Conservation (phyloP, 441 rosid genomes). For the Pelargonium cotyledonis region DNA sequence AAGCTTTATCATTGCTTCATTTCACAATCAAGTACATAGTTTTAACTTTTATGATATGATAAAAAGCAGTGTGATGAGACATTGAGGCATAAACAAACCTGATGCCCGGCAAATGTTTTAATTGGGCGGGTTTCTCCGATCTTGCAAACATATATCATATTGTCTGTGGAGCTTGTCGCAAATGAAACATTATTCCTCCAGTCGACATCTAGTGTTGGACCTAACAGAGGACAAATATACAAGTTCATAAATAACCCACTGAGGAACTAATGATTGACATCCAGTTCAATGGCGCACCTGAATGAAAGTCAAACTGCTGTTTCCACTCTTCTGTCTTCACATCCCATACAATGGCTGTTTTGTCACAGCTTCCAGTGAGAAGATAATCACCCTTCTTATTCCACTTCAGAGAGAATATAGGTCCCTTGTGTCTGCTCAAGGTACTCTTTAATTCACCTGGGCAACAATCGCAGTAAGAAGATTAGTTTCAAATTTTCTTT, state of each 20-base stretch:
- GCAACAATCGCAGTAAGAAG: no score
- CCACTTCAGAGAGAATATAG: conserved; percentile 96
- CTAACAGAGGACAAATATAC: conserved; percentile 29
- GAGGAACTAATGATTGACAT: conserved; percentile 2
- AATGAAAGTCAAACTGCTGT: conserved; percentile 89
- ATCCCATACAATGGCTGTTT: conserved; percentile 97
- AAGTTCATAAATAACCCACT: conserved; percentile 10
- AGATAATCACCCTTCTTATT: conserved; percentile 98
- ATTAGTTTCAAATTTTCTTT: no score
- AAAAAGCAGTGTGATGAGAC: not conserved
- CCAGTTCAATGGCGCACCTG: conserved; percentile 40
- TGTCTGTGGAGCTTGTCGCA: conserved; percentile 92
- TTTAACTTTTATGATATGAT: not conserved
- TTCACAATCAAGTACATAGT: conserved; percentile 8
- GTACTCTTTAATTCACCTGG: conserved; percentile 82
- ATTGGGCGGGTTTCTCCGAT: conserved; percentile 75
- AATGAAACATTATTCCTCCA: conserved; percentile 96
- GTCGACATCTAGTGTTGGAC: conserved; percentile 98
- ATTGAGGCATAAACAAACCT: conserved; percentile 44
- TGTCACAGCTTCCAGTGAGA: conserved; percentile 95
- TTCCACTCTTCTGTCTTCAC: conserved; percentile 91
- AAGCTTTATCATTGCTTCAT: not conserved
- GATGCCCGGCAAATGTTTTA: conserved; percentile 83
- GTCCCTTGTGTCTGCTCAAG: conserved; percentile 86
- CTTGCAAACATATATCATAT: conserved; percentile 91